Base-by-base conservation (phyloP, 768 basidiomycete genomes). In the Phylloporus rhodoxanthus region DNA sequence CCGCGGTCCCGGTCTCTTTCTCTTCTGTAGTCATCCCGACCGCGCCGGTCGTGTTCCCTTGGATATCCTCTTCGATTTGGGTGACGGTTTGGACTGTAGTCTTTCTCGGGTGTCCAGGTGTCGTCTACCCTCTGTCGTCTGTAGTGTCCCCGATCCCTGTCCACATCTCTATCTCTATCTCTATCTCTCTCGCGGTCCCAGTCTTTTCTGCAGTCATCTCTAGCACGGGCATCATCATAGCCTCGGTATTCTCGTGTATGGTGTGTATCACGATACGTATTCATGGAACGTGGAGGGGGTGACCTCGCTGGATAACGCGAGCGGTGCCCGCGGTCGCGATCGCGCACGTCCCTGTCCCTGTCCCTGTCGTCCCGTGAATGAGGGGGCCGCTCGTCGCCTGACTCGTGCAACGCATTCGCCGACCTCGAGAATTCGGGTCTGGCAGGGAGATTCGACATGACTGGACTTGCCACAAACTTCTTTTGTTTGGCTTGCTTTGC, bases 391-490 rank as follows among this genome's bases (percentile, higher is more conserved):
- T 66, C 62, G n/a, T 67, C 65, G 37, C 43, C 37, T 13, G 46
- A 25, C 5, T 65, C 64, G 7, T 54, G 48, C 52, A 63, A 40
- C 19, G 41, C 47, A 28, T 5, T 53, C 30, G 57, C 25, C n/a
- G 58, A 36, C 37, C 57, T 65, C 30, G 60, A 43, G 39, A 65
- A 53, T 28, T 67, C 65, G 53, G 65, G 65, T 63, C 65, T 67
- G 50, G 60, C 53, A 6, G 65, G 65, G 44, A 67, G 65, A 51
- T 53, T 51, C 32, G 60, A 60, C 65, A 67, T 66, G 41, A 10
- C 21, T 8, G 32, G 42, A 14, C 19, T 43, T 9, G 8, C 26
- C 8, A 25, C 34, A 7, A 23, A n/a, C 17, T 15, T 8, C 15
- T 10, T 39, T 55, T 63, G 62, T 62, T 63, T 62, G 63, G 49